These are phyloP conservation scores for Xerocomellus dryophilus DNA, from an alignment of 768 basidiomycete genomes.

Conservation along the genomic window DNA sequence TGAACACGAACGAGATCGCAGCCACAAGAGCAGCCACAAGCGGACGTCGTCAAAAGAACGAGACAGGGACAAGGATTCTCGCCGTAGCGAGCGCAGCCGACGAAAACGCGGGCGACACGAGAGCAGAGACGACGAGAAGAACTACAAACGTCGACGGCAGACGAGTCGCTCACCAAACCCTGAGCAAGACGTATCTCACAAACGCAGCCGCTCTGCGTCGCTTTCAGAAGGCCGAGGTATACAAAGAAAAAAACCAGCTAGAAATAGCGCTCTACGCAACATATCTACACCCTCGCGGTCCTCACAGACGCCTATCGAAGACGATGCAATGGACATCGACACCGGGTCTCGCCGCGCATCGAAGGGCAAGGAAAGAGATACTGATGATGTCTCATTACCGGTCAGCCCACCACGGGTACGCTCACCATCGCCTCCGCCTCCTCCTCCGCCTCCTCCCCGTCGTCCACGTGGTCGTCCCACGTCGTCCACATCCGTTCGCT, in stretches of 20 bases:
- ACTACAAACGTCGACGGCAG: slow-evolving; percentile 20
- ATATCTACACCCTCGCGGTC: slow-evolving; percentile 28
- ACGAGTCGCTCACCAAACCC: slow-evolving; percentile 19
- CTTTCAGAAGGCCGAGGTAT: slow-evolving; percentile 9
- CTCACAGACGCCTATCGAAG: slow-evolving; percentile 27
- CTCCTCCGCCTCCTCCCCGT: slow-evolving; percentile 28
- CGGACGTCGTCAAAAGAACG: slow-evolving; percentile 17
- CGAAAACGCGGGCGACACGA: slow-evolving; percentile 29
- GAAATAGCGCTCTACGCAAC: slow-evolving; percentile 5
- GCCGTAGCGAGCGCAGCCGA: slow-evolving; percentile 15
- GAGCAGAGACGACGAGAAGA: slow-evolving; percentile 16
- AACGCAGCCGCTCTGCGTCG: slow-evolving; percentile 16
- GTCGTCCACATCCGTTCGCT: slow-evolving; percentile 27
- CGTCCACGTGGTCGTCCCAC: slow-evolving; percentile 29
- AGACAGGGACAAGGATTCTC: slow-evolving; percentile 10
- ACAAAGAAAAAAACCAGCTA: slow-evolving; percentile 2
- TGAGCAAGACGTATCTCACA: slow-evolving; percentile 7
- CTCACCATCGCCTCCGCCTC: slow-evolving; percentile 30
- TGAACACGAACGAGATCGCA: slow-evolving; percentile 20
- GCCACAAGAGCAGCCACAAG: slow-evolving; percentile 22
- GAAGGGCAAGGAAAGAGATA: slow-evolving; percentile 24
- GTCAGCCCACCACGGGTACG: slow-evolving; percentile 23
- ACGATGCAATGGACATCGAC: slow-evolving; percentile 9
- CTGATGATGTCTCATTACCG: slow-evolving; percentile 1
- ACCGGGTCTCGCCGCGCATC: slow-evolving; percentile 3